Conservation (phyloP, 441 rosid species). For the Sinapis alba region DNA sequence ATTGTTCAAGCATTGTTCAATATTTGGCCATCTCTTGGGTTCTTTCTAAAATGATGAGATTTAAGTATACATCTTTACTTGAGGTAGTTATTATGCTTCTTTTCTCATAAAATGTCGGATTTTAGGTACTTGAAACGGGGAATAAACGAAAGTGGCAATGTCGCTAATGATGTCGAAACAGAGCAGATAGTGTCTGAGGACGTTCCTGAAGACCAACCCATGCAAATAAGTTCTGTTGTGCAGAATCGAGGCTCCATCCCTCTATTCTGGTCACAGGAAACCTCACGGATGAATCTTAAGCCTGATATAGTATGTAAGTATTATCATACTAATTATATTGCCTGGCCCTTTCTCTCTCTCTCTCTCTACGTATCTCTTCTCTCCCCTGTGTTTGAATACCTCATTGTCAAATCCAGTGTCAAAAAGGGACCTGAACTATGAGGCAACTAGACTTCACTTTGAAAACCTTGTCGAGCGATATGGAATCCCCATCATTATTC, state of each 20-base stretch:
- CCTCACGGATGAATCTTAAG: slow-evolving; percentile 91
- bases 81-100: not conserved
- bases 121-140: slow-evolving; percentile 97
- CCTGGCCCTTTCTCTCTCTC: slow-evolving; percentile 14
- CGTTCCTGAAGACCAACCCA: slow-evolving; percentile 71
- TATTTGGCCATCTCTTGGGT: not conserved
- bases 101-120: slow-evolving; percentile 29
- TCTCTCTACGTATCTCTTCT: not conserved
- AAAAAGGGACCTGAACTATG: slow-evolving; percentile 85
- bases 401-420: slow-evolving; percentile 59
- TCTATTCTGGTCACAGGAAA: slow-evolving; percentile 98
- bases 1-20: not conserved
- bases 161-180: slow-evolving; percentile 99
- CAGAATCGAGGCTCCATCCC: slow-evolving; percentile 99
- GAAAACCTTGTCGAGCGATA: slow-evolving; percentile 93
- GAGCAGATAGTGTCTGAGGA: slow-evolving; percentile 98
- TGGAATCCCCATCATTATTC: slow-evolving; percentile 92
- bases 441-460: slow-evolving; percentile 94
- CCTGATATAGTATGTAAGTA: slow-evolving; percentile 95
- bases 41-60: slow-evolving; percentile 7
- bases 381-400: slow-evolving; percentile 18
- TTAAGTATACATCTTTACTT: not conserved
- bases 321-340: slow-evolving; percentile 15
- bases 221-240: slow-evolving; percentile 85
- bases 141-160: slow-evolving; percentile 93